phyloP scores from a whole-genome alignment of 371 early-diverging fungal genomes.

The Smittium culicis region DNA sequence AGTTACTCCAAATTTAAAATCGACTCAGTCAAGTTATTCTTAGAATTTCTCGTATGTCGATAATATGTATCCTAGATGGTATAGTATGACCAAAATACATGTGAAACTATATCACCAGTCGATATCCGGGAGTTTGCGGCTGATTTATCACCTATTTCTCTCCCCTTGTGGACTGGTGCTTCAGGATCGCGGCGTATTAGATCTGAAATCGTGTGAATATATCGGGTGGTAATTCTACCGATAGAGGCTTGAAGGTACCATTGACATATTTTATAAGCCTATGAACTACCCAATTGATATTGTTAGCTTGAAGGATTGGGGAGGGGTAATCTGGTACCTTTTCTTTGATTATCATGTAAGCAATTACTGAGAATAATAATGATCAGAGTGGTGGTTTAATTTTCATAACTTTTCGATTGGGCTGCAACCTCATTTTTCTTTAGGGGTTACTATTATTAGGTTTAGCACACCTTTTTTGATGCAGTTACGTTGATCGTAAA shows the following conservation, averaged over 20 bases:
- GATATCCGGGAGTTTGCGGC: not conserved
- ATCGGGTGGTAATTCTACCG: not conserved
- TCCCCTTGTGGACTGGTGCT: not conserved
- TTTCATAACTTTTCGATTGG: not conserved
- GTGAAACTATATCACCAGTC: not conserved
- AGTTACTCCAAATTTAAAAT: slow-evolving; percentile 5
- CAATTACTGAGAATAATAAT: not conserved
- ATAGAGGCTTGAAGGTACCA: not conserved
- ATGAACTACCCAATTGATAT: not conserved
- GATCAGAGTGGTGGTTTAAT: not conserved
- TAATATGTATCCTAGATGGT: not conserved
- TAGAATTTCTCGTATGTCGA: not conserved
- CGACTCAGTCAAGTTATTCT: not conserved
- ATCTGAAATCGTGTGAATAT: not conserved
- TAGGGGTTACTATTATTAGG: not conserved
- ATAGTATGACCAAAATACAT: slow-evolving; percentile 1
- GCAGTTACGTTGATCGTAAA: not conserved
- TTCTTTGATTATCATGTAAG: not conserved
- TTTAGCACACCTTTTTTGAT: not conserved
- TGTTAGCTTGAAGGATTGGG: not conserved
- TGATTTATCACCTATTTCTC: not conserved
- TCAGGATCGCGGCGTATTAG: not conserved
- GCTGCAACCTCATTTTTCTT: not conserved
- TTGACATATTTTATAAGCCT: not conserved
- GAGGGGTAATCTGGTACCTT: not conserved